Evolutionary conservation across 371 early-diverging fungal species (phyloP).

Genomic region (Mortierella sp.): DNA sequence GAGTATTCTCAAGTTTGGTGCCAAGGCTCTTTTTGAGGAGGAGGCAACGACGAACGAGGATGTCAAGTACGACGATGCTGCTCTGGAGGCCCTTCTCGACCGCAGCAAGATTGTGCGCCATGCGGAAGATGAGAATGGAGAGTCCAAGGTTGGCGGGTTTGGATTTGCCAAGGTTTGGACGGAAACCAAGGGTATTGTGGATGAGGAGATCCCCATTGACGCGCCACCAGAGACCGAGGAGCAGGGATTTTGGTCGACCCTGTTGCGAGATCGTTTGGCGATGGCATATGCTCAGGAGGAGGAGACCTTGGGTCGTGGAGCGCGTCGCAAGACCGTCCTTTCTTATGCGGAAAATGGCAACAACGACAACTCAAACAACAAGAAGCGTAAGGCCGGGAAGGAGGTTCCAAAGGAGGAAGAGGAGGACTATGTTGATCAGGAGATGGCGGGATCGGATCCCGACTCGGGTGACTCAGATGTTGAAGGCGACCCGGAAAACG

Average conservation of each 20-base stretch:
- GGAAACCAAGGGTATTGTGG: conserved; percentile 52
- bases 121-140: conserved; percentile 38
- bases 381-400: conserved; percentile 55
- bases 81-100: conserved; percentile 78
- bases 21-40: conserved; percentile 81
- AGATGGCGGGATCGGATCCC: conserved; percentile 31
- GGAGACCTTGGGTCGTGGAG: conserved; percentile 51
- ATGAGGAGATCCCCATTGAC: conserved; percentile 56
- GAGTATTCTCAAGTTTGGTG: conserved; percentile 85
- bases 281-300: conserved; percentile 50
- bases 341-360: conserved; percentile 55
- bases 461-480: conserved; percentile 39
- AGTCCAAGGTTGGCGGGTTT: conserved; percentile 54
- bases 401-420: conserved; percentile 43
- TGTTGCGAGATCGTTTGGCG: conserved; percentile 47
- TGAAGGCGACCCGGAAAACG: conserved; percentile 30
- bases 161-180: conserved; percentile 60
- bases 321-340: conserved; percentile 51
- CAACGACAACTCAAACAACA: conserved; percentile 42
- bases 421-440: conserved; percentile 48
- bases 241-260: conserved; percentile 54
- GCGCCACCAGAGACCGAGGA: conserved; percentile 46
- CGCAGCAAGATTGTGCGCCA: conserved; percentile 61
- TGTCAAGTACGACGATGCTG: conserved; percentile 69
- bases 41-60: conserved; percentile 61